Percentiles rank a stretch among this genome's conserved stretches.
Conservation (phyloP, 2,329 filamentous ascomycete species). For the Westerdykella aurantiaca region DNA sequence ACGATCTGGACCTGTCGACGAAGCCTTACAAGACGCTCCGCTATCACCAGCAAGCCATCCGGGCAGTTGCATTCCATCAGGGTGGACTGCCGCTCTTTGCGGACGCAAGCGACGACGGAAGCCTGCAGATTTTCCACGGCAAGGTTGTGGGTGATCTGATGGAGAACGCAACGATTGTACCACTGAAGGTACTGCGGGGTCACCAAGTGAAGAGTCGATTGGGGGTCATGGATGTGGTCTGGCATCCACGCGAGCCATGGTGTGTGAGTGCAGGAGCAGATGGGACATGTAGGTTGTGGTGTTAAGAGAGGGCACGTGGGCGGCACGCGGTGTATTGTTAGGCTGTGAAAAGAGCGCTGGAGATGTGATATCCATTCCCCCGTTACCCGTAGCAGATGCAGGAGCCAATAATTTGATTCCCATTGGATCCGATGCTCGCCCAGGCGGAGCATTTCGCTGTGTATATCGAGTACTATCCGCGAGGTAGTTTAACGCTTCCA, state of each 20-base stretch:
- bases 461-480: no score
- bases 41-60: constrained; percentile 88
- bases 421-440: no score
- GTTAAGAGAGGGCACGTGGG: constrained; percentile 12
- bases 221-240: constrained; percentile 89
- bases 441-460: no score
- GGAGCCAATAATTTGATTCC: no score
- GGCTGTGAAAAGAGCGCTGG: neutral
- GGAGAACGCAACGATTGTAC: constrained; percentile 94
- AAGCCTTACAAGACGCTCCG: constrained; percentile 94
- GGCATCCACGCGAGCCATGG: constrained; percentile 94
- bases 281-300: constrained; percentile 88
- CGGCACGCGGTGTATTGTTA: neutral
- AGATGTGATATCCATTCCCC: neutral
- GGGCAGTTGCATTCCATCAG: constrained; percentile 81
- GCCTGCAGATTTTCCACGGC: constrained; percentile 91
- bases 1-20: constrained; percentile 86
- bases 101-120: constrained; percentile 91
- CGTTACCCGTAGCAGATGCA: no score
- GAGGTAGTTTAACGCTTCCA: no score
- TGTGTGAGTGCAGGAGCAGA: constrained; percentile 90
- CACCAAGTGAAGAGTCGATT: constrained; percentile 81
- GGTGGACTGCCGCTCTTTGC: constrained; percentile 78
- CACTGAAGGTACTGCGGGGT: constrained; percentile 86
- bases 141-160: constrained; percentile 92